Evolutionary conservation across 106 monocot species (phyloP), one percentile per base, ranked within the genome.

Genomic region (Dioscorea alata): DNA sequence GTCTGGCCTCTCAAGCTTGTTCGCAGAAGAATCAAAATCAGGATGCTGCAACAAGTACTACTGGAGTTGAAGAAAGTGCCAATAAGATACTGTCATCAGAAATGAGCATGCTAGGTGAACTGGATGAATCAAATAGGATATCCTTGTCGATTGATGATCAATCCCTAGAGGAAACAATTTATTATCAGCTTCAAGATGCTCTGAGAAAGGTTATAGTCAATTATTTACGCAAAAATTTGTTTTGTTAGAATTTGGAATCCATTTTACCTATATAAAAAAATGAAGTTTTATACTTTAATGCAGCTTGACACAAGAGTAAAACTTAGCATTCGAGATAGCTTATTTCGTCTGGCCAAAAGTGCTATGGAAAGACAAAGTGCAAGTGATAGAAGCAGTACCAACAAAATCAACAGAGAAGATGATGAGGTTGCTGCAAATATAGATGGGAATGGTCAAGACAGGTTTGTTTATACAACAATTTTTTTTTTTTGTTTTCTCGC

Each of bases 291-390:
- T 23, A 42, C 48, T 71, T 31, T 65, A 42, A 54, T 48, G 22
- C 78, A 96, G 96, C 76, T 96, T 84, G 91, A 96, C 49, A 57
- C 72, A 54, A 82, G 65, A 71, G 68, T 82, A 50, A 84, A 85
- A 33, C 60, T 82, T 57, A 68, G 80, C 49, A 83, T 90, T 71
- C 82, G 85, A 58, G 89, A 90, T 66, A 90, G 89, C 66, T 83
- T 90, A 75, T 66, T 80, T 71, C 85, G 89, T 56, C 63, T 90
- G 32, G 89, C 89, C 28, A 83, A 49, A 66, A 90, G 85, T 78
- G 76, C 85, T 50, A 70, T 71, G 59, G 78, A 90, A 67, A 82
- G 89, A 64, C 84, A 89, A 71, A 80, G 62, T 72, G 28, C 66
- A 69, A 72, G 65, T 42, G 82, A 82, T 33, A 77, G 75, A 75